Conservation (phyloP, 2,329 filamentous ascomycete genomes). For the Cercospora citrullina region DNA sequence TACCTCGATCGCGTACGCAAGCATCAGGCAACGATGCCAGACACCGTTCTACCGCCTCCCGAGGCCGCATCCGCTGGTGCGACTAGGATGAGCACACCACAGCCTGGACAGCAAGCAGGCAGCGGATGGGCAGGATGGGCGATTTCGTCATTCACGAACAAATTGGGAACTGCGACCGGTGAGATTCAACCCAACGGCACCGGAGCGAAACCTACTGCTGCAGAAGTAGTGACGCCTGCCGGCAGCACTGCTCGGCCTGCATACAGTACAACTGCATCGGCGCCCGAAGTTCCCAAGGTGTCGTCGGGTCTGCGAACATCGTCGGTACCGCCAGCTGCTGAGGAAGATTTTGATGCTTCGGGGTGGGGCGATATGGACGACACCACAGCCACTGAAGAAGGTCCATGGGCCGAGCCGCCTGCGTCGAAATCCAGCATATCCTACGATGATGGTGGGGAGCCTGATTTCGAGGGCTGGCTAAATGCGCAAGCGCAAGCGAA, state of each 20-base stretch:
- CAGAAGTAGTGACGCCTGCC: constrained; percentile 49
- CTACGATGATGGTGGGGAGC: constrained; percentile 82
- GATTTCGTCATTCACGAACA: constrained; percentile 97
- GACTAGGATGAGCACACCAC: constrained; percentile 75
- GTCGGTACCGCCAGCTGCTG: constrained; percentile 42
- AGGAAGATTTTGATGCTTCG: constrained; percentile 60
- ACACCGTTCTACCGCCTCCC: constrained; percentile 70
- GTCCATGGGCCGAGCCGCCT: constrained; percentile 21
- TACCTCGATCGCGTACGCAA: constrained; percentile 84
- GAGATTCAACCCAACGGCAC: constrained; percentile 70
- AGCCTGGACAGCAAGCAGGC: constrained; percentile 52
- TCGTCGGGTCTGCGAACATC: constrained; percentile 33
- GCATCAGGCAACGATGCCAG: constrained; percentile 73
- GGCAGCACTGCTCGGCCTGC: constrained; percentile 38
- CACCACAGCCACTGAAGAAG: constrained; percentile 37
- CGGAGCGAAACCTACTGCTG: constrained; percentile 27
- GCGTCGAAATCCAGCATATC: constrained; percentile 43
- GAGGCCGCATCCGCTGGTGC: constrained; percentile 50
- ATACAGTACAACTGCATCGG: constrained; percentile 28
- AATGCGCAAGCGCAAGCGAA: constrained; percentile 82
- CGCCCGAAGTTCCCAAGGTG: constrained; percentile 34
- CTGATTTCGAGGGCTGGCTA: constrained; percentile 94
- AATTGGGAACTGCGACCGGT: constrained; percentile 77
- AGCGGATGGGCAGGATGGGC: constrained; percentile 92
- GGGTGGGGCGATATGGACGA: constrained; percentile 70